Evolutionary conservation across 768 basidiomycete species (phyloP).

Genomic region (Exidia glandulosa): DNA sequence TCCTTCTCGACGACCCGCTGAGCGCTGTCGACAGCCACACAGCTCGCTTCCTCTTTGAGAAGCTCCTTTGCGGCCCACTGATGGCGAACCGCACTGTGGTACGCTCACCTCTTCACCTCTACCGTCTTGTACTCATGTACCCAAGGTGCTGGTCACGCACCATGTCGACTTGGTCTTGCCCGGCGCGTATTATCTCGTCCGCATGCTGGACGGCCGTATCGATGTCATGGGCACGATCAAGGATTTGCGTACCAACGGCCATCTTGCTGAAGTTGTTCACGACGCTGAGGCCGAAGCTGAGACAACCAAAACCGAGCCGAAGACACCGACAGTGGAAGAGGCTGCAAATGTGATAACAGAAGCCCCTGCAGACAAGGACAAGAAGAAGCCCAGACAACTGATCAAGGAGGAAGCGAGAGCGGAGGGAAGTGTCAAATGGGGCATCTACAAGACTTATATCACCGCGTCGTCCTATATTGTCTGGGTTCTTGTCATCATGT

Average conservation of each 20-base stretch:
- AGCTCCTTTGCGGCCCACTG: slow-evolving; percentile 16
- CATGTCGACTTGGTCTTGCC: slow-evolving; percentile 33
- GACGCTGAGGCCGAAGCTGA: slow-evolving; percentile 14
- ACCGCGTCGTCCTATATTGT: slow-evolving; percentile 12
- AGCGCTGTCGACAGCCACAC: slow-evolving; percentile 22
- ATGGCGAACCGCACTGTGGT: slow-evolving; percentile 24
- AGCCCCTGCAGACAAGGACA: slow-evolving; percentile 14
- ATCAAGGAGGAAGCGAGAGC: slow-evolving; percentile 77
- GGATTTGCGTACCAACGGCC: slow-evolving; percentile 23
- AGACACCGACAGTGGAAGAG: slow-evolving; percentile 15
- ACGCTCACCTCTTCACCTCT: slow-evolving; percentile 9
- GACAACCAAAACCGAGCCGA: slow-evolving; percentile 15
- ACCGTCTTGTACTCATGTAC: background rate
- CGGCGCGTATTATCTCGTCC: slow-evolving; percentile 26
- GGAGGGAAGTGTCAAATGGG: slow-evolving; percentile 74
- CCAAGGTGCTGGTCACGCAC: slow-evolving; percentile 30
- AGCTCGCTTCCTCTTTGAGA: slow-evolving; percentile 17
- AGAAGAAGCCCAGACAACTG: slow-evolving; percentile 60
- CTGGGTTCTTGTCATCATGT: slow-evolving; percentile 7
- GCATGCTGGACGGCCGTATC: slow-evolving; percentile 31
- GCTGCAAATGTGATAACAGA: slow-evolving; percentile 18
- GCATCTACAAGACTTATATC: slow-evolving; percentile 37
- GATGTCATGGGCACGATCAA: slow-evolving; percentile 27
- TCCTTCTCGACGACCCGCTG: slow-evolving; percentile 20
- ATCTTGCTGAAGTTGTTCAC: slow-evolving; percentile 25